These are phyloP conservation scores for Colletotrichum liriopes DNA, from an alignment of 2,329 filamentous ascomycete genomes.

Conservation along the genomic window DNA sequence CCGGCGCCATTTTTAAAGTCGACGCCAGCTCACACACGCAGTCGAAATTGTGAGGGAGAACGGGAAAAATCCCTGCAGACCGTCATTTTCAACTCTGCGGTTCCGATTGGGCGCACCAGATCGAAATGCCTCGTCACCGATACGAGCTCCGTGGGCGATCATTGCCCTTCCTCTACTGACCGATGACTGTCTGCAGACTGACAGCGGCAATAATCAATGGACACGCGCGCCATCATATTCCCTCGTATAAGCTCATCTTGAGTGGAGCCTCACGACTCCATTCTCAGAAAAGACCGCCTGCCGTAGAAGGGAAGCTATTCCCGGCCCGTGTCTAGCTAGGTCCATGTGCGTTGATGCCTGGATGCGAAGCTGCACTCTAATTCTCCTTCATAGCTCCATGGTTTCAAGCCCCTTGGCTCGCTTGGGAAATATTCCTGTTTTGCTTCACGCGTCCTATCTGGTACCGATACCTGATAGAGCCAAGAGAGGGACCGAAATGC, in stretches of 20 bases:
- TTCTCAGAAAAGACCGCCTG: background rate
- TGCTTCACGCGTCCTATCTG: background rate
- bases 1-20: background rate
- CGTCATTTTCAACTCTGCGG: background rate
- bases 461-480: background rate
- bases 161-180: constrained; percentile 17
- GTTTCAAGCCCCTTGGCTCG: too few species aligned
- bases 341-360: background rate
- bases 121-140: background rate
- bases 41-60: background rate
- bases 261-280: constrained; percentile 9
- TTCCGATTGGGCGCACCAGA: constrained; percentile 5
- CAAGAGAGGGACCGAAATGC: background rate
- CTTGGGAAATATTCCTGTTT: background rate
- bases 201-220: background rate
- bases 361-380: constrained; percentile 11
- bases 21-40: background rate
- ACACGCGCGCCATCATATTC: background rate
- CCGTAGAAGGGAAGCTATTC: background rate
- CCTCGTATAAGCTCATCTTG: constrained; percentile 1
- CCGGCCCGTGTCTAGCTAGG: background rate
- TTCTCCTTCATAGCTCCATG: background rate
- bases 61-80: background rate
- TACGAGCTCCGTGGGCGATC: constrained; percentile 16
- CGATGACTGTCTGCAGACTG: background rate